Evolutionary conservation across 2,329 filamentous ascomycete species (phyloP).

Genomic region (Trichoderma koningii): DNA sequence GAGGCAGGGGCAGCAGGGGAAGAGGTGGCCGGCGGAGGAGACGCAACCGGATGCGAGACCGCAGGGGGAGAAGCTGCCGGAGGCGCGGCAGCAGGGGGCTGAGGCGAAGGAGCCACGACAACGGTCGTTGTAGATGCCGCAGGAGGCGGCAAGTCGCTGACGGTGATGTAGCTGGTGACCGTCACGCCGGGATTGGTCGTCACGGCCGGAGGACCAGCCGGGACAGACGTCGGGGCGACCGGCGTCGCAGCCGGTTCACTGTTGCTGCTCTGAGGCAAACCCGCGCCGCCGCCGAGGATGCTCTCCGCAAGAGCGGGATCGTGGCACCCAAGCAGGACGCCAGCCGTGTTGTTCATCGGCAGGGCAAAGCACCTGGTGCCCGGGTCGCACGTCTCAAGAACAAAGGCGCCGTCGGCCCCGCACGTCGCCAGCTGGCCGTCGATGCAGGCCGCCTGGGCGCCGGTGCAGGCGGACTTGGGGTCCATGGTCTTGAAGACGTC

Average conservation of each 20-base stretch:
- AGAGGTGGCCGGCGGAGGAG: conserved; percentile 27
- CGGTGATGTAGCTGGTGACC: conserved; percentile 37
- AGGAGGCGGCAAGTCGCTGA: conserved; percentile 33
- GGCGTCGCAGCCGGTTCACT: background rate
- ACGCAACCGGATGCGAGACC: background rate
- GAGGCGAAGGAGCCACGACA: conserved; percentile 17
- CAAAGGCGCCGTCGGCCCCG: conserved; percentile 44
- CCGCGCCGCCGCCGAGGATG: conserved; percentile 43
- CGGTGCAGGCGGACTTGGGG: conserved; percentile 49
- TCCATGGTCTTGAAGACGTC: conserved; percentile 48
- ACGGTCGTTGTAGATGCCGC: background rate
- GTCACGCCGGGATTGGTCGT: conserved; percentile 34
- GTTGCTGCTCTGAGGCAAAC: conserved; percentile 19
- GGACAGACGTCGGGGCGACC: conserved; percentile 26
- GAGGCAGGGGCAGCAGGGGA: conserved; percentile 3
- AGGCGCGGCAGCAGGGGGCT: background rate
- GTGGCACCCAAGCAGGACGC: conserved; percentile 54
- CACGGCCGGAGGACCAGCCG: conserved; percentile 30
- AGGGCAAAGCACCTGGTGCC: conserved; percentile 54
- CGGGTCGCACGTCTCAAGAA: conserved; percentile 42
- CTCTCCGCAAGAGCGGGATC: conserved; percentile 44
- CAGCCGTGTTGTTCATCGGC: conserved; percentile 52
- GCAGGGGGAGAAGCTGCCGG: background rate
- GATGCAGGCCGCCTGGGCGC: conserved; percentile 56
- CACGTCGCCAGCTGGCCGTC: conserved; percentile 53